These are phyloP conservation scores for Ophiostoma himal-ulmi DNA, from an alignment of 2,329 filamentous ascomycete genomes.

Conservation along the genomic window DNA sequence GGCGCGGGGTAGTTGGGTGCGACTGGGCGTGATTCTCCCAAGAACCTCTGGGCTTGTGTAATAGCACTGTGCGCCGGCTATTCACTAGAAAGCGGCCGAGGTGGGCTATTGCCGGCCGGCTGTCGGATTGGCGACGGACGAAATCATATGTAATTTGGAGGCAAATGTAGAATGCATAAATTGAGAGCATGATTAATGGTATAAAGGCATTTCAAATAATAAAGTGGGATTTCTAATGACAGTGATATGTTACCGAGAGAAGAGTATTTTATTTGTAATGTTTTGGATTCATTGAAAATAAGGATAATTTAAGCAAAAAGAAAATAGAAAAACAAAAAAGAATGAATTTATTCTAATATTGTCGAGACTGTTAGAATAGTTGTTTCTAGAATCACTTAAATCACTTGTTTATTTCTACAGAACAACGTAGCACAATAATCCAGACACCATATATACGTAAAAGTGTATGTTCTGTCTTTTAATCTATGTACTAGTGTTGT, in stretches of 20 bases:
- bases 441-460: too few species aligned
- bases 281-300: neutral
- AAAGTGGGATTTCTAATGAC: neutral
- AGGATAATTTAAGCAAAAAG: neutral
- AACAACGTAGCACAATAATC: too few species aligned
- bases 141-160: neutral
- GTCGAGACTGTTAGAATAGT: too few species aligned
- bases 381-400: too few species aligned
- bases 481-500: too few species aligned
- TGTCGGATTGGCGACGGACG: neutral
- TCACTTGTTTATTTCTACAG: too few species aligned
- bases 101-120: slow-evolving; percentile 1
- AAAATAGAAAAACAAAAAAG: neutral
- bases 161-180: neutral
- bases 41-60: neutral
- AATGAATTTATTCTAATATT: neutral
- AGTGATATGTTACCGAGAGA: neutral
- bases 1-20: slow-evolving; percentile 16
- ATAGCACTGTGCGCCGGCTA: neutral
- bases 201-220: neutral
- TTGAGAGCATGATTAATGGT: neutral
- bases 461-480: too few species aligned
- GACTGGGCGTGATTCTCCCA: neutral
- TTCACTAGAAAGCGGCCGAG: neutral
- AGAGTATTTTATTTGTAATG: neutral